phyloP scores from a whole-genome alignment of 768 basidiomycete genomes.

The Boletus subcaerulescens region DNA sequence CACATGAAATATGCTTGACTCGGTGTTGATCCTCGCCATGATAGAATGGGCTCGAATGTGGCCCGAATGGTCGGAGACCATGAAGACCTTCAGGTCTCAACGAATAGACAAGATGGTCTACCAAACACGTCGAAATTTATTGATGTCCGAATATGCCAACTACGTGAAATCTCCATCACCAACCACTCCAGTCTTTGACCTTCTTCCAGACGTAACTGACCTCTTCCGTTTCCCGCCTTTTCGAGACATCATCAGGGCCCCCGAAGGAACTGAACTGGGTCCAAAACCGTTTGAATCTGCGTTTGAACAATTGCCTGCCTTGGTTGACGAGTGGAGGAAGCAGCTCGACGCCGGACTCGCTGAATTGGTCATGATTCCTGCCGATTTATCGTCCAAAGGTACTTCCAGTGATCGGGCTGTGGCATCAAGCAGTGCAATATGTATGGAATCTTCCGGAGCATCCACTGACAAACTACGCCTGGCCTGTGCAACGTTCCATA shows the following conservation, averaged over 20 bases:
- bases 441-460: no score
- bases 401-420: no score
- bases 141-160: not conserved
- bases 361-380: not conserved
- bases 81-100: not conserved
- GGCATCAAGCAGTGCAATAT: not conserved
- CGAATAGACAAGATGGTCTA: not conserved
- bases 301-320: constrained; percentile 1
- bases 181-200: not conserved
- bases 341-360: constrained; percentile 1
- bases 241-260: not conserved
- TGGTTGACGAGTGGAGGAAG: not conserved
- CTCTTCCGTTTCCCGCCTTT: not conserved
- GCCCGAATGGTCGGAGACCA: not conserved
- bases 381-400: not conserved
- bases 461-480: not conserved
- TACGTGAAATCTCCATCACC: not conserved
- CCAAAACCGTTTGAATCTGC: not conserved
- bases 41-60: constrained; percentile 2
- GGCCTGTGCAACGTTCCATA: constrained; percentile 2
- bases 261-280: not conserved
- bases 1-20: not conserved
- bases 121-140: not conserved
- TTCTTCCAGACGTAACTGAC: constrained; percentile 1
- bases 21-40: not conserved